Evolutionary conservation across 108 stramenopile genomes (phyloP), one percentile per base, ranked within the genome.

Genomic region (Aurantiochytrium sp.): DNA sequence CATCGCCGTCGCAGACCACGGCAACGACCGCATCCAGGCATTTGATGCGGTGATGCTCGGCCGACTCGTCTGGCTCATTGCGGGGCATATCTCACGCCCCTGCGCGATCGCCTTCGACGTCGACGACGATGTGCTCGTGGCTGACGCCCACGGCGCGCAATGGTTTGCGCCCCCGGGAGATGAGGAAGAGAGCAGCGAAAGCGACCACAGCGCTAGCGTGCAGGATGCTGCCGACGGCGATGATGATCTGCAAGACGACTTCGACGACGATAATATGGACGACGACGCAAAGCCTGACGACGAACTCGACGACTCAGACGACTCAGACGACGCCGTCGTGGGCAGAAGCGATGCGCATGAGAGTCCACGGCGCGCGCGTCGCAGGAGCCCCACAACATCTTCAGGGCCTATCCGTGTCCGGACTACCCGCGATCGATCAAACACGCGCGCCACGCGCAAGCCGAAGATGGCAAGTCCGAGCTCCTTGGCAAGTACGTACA

Each of bases 131-230:
- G 37, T 53, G 1, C 52, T 53, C 31, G 53, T 53, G 4, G 32
- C 24, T 15, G 85, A 85, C 24, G 50, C 1, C 17, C 12, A 52
- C 24, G 85, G 52, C 24, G 85, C 48, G n/a, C 73, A 81, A 48
- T 81, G 73, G 73, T 81, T 81, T 42, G 73, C 73, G 6, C 73
- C 73, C 8, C 73, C 73, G 19, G 41, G 36, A n/a, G 68, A 37
- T 37, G 68, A n/a, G 4, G 68, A 69, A 21, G n/a, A 37, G 10
- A n/a, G 21, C 1, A 37, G 36, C 36, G 31, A 32, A 17, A 27
- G 2, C 1, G 59, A 65, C 8, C 15, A 65, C 21, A 21, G 21
- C 53, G 53, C 12, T 54, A 21, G 17, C 12, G 53, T 19, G 27
- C 22, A 65, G 10, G 17, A 54, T 50, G 50, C 5, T 1, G 85